Conservation (phyloP, 192 early-diverging fungal genomes). For the Gamsiella multidivaricata region DNA sequence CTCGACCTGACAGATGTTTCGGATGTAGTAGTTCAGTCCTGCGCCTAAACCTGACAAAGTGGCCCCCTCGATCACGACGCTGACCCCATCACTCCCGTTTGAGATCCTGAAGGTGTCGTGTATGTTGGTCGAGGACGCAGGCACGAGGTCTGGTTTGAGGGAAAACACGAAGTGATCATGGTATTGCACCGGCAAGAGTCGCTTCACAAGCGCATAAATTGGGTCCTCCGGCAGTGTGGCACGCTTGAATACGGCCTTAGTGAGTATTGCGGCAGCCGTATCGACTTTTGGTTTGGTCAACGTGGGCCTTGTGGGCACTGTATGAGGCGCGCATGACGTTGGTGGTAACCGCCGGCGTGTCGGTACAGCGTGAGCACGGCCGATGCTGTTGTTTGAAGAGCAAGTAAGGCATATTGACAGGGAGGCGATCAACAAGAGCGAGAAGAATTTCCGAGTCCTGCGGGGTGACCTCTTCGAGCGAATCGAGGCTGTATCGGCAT, state of each 20-base stretch:
- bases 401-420: background rate
- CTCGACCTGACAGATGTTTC: constrained; percentile 37
- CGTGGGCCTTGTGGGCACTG: too few relatives aligned
- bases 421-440: background rate
- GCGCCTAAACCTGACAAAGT: constrained; percentile 27
- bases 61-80: constrained; percentile 23
- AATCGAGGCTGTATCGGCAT: too few relatives aligned
- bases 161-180: constrained; percentile 24
- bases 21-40: constrained; percentile 44
- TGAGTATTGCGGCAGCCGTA: too few relatives aligned
- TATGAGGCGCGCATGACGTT: background rate
- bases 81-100: background rate
- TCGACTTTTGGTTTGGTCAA: too few relatives aligned
- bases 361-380: background rate
- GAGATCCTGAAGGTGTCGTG: constrained; percentile 38
- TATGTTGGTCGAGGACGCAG: constrained; percentile 24
- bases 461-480: background rate
- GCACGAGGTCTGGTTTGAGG: constrained; percentile 5
- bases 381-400: background rate
- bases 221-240: background rate
- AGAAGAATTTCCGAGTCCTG: background rate
- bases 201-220: constrained; percentile 8
- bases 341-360: background rate
- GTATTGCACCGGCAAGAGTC: constrained; percentile 22
- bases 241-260: background rate